Percentiles rank a stretch among this genome's conserved stretches.
Conservation (phyloP, 257 asterid genomes). For the Nicotiana tabacum region DNA sequence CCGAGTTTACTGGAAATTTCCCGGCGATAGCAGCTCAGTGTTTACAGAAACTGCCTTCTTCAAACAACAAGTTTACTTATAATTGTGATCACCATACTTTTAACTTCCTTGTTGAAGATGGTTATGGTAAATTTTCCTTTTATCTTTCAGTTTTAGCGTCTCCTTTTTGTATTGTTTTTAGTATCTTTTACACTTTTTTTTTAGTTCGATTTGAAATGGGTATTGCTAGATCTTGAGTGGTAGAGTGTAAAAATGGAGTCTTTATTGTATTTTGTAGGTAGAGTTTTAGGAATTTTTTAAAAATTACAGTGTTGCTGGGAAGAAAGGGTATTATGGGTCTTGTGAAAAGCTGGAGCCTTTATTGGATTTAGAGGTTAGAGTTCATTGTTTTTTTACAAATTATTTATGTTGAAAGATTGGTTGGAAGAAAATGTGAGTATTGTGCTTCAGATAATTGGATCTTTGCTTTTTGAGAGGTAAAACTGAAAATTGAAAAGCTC, state of each 20-base stretch:
- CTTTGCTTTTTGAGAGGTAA: neutral
- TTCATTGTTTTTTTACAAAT: neutral
- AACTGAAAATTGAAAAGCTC: neutral
- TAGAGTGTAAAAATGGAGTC: neutral
- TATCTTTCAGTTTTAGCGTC: neutral
- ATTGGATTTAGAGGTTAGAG: constrained; percentile 22
- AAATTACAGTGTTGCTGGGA: neutral
- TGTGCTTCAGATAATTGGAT: neutral
- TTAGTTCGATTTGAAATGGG: constrained; percentile 8
- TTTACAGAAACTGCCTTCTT: constrained; percentile 59
- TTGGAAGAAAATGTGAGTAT: neutral
- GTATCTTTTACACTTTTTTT: neutral
- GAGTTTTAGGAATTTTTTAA: neutral
- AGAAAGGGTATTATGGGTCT: neutral
- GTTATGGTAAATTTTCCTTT: constrained; percentile 42
- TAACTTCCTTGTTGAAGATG: constrained; percentile 71
- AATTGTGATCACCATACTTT: constrained; percentile 76
- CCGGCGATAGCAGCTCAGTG: constrained; percentile 90
- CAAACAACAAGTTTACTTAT: constrained; percentile 66
- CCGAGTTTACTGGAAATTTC: constrained; percentile 83
- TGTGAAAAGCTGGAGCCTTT: constrained; percentile 19
- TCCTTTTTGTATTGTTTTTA: neutral
- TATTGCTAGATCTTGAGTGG: constrained; percentile 43
- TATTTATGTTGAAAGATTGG: neutral
- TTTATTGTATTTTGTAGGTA: neutral